Percentiles rank a stretch among this genome's conserved stretches.
These are phyloP conservation scores for Phytophthora rubi DNA, from an alignment of 352 stramenopile species.

Conservation along the genomic window DNA sequence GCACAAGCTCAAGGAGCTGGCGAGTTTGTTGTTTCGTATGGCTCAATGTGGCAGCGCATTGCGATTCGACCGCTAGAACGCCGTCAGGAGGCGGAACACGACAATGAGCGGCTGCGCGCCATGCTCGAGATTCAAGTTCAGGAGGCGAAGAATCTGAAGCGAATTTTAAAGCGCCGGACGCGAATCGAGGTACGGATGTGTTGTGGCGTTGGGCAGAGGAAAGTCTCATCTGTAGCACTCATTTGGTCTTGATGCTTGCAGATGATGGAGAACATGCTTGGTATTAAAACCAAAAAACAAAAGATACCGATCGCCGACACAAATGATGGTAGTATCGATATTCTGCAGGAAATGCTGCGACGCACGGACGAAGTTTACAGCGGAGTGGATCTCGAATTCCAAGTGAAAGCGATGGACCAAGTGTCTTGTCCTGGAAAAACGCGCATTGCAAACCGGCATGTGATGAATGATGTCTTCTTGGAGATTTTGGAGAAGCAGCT, in stretches of 20 bases:
- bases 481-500: conserved; percentile 31
- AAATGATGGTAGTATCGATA: not conserved
- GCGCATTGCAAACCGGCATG: conserved; percentile 8
- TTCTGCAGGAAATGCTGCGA: conserved; percentile 20
- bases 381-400: conserved; percentile 14
- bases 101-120: conserved; percentile 23
- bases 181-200: conserved; percentile 15
- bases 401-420: conserved; percentile 7
- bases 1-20: not conserved
- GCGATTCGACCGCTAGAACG: conserved; percentile 25
- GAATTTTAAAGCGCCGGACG: conserved; percentile 14
- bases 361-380: conserved; percentile 25
- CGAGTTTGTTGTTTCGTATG: not conserved
- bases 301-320: conserved; percentile 8
- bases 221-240: too few relatives aligned
- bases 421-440: conserved; percentile 22
- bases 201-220: not conserved
- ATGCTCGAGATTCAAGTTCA: conserved; percentile 33
- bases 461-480: conserved; percentile 26
- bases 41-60: conserved; percentile 28
- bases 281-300: conserved; percentile 11
- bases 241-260: not conserved
- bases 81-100: conserved; percentile 19
- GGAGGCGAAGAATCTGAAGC: conserved; percentile 31
- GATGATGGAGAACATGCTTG: conserved; percentile 22